These are phyloP conservation scores for Trichoderma sp. DNA, from an alignment of 2,329 filamentous ascomycete genomes.

Conservation along the genomic window DNA sequence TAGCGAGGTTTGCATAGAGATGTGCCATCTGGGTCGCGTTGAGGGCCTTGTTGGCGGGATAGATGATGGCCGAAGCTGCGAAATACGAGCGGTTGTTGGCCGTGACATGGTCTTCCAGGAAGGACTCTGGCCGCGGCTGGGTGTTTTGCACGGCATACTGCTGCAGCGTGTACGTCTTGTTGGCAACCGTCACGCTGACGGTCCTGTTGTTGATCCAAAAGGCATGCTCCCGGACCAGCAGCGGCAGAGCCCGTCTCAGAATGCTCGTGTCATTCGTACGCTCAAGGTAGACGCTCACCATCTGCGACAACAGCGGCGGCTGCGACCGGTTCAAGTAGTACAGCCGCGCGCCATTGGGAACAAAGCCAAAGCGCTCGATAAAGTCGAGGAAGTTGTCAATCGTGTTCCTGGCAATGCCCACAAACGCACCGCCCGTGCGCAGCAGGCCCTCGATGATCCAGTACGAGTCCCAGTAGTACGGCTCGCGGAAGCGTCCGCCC, in stretches of 20 bases:
- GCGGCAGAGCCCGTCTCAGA: constrained; percentile 60
- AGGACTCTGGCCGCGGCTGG: constrained; percentile 68
- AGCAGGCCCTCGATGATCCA: constrained; percentile 69
- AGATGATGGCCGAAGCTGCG: constrained; percentile 58
- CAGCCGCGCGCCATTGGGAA: constrained; percentile 67
- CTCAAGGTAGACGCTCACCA: constrained; percentile 65
- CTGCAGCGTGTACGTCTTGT: constrained; percentile 57
- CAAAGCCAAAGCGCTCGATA: constrained; percentile 64
- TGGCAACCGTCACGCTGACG: constrained; percentile 50
- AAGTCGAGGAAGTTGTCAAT: constrained; percentile 72
- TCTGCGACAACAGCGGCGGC: constrained; percentile 65
- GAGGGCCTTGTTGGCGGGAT: constrained; percentile 53
- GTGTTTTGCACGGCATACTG: constrained; percentile 63
- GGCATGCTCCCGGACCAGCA: constrained; percentile 63
- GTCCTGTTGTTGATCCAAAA: constrained; percentile 65
- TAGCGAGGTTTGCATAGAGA: constrained; percentile 64
- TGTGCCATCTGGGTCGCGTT: constrained; percentile 53
- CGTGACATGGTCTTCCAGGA: constrained; percentile 64
- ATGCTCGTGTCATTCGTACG: constrained; percentile 65
- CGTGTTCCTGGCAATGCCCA: constrained; percentile 64
- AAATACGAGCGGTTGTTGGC: constrained; percentile 68
- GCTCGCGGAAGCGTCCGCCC: constrained; percentile 69
- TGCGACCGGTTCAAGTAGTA: constrained; percentile 71
- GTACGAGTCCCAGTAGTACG: constrained; percentile 72
- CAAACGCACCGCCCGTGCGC: constrained; percentile 64